Evolutionary conservation across 116 monocot species (phyloP), one percentile per base, ranked within the genome.

Genomic region (Zostera marina): DNA sequence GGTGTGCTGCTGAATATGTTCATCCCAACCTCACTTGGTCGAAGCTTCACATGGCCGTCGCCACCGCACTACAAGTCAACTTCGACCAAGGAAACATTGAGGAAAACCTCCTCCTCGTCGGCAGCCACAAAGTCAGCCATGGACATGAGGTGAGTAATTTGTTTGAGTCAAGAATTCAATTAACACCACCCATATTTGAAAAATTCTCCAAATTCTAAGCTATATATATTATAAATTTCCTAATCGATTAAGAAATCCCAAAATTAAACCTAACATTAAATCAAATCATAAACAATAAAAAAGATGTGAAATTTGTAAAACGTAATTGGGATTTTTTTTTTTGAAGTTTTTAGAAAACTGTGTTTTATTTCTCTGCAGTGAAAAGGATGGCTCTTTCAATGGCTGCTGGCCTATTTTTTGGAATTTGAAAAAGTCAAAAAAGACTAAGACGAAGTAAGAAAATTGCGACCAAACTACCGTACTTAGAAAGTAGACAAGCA

Each of bases 1-100:
- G 44, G 69, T 57, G 57, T 58, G 1, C 9, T 58, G 38, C 41
- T 58, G 23, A 58, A 58, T 41, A 58, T 58, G 57, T 58, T 24
- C 19, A 19, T 41, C 13, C 41, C 57, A 5, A 58, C 12, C 22
- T 53, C 53, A 22, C 53, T 53, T 12, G 53, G 53, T 6, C 53
- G 53, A 3, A 53, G 53, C 53, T 53, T 53, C 23, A 53, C 53
- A 8, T 53, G 23, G 24, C 1, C 32, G 5, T 32, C 32, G 5
- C 32, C 32, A 32, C 32, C 53, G 19, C 49, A 4, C 49, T 51
- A 15, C 49, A 12, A 8, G 20, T 21, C 19, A 3, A 17, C 49
- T 9, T 17, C 49, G 1, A 19, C 49, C 5, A 32, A 32, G 5
- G 5, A 5, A 32, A 32, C 5, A 32, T 19, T 51, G 49, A 51